Evolutionary conservation across 306 rosid genomes (phyloP).

Genomic region (Nissolia schottii): DNA sequence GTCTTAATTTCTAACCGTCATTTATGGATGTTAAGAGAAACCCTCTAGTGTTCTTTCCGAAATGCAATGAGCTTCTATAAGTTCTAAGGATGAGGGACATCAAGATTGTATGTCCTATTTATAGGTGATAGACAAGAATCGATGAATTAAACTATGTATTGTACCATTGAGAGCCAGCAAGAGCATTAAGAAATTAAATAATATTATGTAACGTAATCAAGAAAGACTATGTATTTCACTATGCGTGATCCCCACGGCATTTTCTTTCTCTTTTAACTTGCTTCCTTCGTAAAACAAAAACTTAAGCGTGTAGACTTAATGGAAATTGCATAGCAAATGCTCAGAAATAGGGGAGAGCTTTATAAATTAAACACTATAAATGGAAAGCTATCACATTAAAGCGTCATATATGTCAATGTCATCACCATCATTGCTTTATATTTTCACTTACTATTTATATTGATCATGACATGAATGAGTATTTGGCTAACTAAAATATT

Average conservation of each 20-base stretch:
- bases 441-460: too few species aligned
- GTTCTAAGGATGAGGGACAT: slow-evolving; percentile 12
- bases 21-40: slow-evolving; percentile 9
- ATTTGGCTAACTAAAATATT: too few species aligned
- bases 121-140: slow-evolving; percentile 3
- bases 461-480: too few species aligned
- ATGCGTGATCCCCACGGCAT: slow-evolving; percentile 26
- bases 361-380: background rate
- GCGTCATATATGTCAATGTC: background rate
- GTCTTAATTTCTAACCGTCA: slow-evolving; percentile 40
- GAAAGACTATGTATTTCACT: slow-evolving; percentile 18
- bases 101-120: background rate
- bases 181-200: background rate
- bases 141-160: background rate
- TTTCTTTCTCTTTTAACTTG: slow-evolving; percentile 20
- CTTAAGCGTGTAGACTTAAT: background rate
- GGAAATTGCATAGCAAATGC: slow-evolving; percentile 38
- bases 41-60: background rate
- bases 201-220: slow-evolving; percentile 2
- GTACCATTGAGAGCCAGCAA: background rate
- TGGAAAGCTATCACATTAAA: background rate
- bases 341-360: slow-evolving; percentile 21
- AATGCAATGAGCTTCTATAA: slow-evolving; percentile 19
- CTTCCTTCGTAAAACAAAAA: slow-evolving; percentile 23
- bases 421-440: background rate